A percentile compares a stretch with the other conserved stretches of the same genome.
Conservation (phyloP, 2,329 filamentous ascomycete species). For the Cercospora brassicicola region DNA sequence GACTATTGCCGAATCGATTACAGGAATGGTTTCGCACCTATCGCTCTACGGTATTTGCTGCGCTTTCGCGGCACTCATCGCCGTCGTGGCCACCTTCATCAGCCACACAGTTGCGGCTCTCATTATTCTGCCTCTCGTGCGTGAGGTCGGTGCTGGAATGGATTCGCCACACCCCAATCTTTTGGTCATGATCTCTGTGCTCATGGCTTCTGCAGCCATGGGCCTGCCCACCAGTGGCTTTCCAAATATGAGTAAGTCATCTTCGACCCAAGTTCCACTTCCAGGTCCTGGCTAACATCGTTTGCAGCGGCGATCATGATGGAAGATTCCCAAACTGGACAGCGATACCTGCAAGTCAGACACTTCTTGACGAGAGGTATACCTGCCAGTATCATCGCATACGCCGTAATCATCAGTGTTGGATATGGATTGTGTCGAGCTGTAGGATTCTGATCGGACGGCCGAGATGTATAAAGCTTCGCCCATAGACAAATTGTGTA, state of each 20-base stretch:
- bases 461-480: conserved; percentile 6
- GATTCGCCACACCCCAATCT: conserved; percentile 88
- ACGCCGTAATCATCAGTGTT: conserved; percentile 78
- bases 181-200: conserved; percentile 87
- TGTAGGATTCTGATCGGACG: conserved; percentile 57
- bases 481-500: conserved; percentile 1
- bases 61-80: conserved; percentile 78
- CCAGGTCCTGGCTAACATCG: conserved; percentile 2
- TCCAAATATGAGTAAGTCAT: conserved; percentile 94
- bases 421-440: conserved; percentile 89
- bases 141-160: conserved; percentile 82
- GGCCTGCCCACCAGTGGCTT: conserved; percentile 93
- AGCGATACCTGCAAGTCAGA: conserved; percentile 85
- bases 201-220: conserved; percentile 99
- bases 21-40: conserved; percentile 69
- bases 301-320: conserved; percentile 94
- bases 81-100: conserved; percentile 96
- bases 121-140: conserved; percentile 88
- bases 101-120: conserved; percentile 94
- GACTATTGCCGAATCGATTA: conserved; percentile 79
- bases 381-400: conserved; percentile 78
- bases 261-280: background rate
- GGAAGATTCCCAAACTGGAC: conserved; percentile 86
- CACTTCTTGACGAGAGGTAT: conserved; percentile 96
- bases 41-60: conserved; percentile 83